Evolutionary conservation across 2,329 filamentous ascomycete genomes (phyloP), one percentile per base, ranked within the genome.

Genomic region (Tolypocladium cylindrosporum): DNA sequence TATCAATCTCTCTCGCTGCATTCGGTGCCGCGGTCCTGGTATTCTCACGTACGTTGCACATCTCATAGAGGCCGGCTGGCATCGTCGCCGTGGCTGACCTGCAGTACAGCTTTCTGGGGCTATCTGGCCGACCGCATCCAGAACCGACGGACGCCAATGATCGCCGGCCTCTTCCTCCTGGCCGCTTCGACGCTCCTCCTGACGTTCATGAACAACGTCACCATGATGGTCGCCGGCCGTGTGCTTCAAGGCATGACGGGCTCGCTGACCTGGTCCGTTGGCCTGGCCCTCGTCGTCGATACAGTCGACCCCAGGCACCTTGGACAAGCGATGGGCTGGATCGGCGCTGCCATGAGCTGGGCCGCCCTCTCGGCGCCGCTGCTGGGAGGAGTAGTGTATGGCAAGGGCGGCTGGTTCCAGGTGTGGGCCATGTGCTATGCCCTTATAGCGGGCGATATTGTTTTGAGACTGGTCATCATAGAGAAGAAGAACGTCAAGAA

Each of bases 401-500:
- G 64, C 21, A 64, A 63, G 21, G 68, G 65, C 3, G 70, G 69
- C 2, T 72, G 72, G 58, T 71, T 70, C 58, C 56, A 68, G 19
- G 68, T 73, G 31, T 73, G 70, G 59, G 65, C 66, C 34, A 71
- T 73, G 66, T 72, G 70, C 54, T 72, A 72, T 56, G 70, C 68
- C 10, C 62, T 73, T 2, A 63, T 73, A 39, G 67, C 64, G 3
- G 66, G 67, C 7, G 71, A 73, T 9, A 68, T 72, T 55, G 55
- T 62, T 2, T 58, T 73, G n/a, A 68, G 71, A 34, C 57, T 73
- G 8, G 54, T 62, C 48, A 67, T 73, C 31, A 66, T 73, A 43
- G 71, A 73, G 48, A 66, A 65, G 51, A 71, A 69, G 57, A 61
- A 67, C 9, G 67, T 69, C 19, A 67, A 64, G 48, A 62, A 60